Percentiles rank a stretch among this genome's conserved stretches.
These are phyloP conservation scores for Lophiotrema nucula DNA, from an alignment of 495 filamentous ascomycete genomes.

Conservation along the genomic window DNA sequence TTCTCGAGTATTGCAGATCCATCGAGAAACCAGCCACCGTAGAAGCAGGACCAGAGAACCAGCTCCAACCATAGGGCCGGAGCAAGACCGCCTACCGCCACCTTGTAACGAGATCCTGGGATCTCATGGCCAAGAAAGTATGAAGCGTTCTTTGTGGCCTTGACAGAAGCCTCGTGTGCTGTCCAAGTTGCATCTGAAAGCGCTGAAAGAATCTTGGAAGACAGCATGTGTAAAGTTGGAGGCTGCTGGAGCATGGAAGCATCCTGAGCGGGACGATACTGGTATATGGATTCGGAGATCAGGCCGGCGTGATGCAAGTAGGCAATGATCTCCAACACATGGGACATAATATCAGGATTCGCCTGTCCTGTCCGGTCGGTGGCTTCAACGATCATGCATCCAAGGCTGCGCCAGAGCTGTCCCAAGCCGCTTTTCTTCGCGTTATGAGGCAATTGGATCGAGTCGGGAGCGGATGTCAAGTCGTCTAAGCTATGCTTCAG, in stretches of 20 bases:
- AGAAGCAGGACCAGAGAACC: slow-evolving; percentile 65
- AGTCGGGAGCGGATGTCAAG: slow-evolving; percentile 20
- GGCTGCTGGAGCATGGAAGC: slow-evolving; percentile 51
- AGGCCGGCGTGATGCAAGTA: slow-evolving; percentile 58
- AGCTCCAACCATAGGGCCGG: slow-evolving; percentile 66
- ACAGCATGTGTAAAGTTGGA: slow-evolving; percentile 57
- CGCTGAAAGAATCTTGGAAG: slow-evolving; percentile 58
- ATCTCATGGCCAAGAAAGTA: slow-evolving; percentile 47
- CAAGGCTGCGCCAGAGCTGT: slow-evolving; percentile 53
- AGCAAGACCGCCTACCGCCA: slow-evolving; percentile 53
- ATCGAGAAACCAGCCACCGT: slow-evolving; percentile 57
- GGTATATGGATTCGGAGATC: slow-evolving; percentile 61
- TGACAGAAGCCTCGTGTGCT: slow-evolving; percentile 51
- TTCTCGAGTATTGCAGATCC: slow-evolving; percentile 52
- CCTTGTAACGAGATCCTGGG: slow-evolving; percentile 52
- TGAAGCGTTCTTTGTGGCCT: slow-evolving; percentile 45
- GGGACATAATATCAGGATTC: slow-evolving; percentile 20
- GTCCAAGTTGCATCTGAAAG: slow-evolving; percentile 63
- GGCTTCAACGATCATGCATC: slow-evolving; percentile 54
- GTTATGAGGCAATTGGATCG: neutral
- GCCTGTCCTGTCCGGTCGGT: slow-evolving; percentile 48
- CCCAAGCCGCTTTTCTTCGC: slow-evolving; percentile 36
- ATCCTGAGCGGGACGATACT: slow-evolving; percentile 41
- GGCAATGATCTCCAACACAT: slow-evolving; percentile 58
- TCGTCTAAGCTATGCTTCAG: slow-evolving; percentile 23